phyloP scores from a whole-genome alignment of 257 asterid genomes.

The Euphrasia confusa region DNA sequence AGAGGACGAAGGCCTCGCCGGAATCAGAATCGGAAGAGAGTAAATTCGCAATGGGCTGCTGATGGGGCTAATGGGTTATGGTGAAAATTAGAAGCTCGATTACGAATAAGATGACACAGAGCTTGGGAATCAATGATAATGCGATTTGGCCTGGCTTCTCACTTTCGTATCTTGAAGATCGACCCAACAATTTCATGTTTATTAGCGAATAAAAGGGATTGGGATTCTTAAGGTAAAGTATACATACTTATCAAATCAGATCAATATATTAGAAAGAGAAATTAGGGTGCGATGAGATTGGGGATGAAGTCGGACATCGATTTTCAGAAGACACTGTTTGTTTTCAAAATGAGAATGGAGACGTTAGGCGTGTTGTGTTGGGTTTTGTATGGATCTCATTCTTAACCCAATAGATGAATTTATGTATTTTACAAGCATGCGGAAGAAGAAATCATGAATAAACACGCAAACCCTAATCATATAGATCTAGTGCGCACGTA shows the following conservation, averaged over 20 bases:
- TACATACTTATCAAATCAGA: too few relatives aligned
- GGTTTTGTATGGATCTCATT: too few relatives aligned
- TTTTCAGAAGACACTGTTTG: background rate
- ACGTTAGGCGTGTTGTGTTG: background rate
- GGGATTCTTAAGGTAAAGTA: too few relatives aligned
- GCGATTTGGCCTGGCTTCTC: background rate
- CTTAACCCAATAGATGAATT: too few relatives aligned
- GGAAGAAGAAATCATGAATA: too few relatives aligned
- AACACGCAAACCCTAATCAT: too few relatives aligned
- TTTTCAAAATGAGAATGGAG: constrained; percentile 4
- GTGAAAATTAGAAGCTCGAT: constrained; percentile 60
- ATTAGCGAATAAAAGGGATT: background rate
- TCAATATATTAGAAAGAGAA: too few relatives aligned
- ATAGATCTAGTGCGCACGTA: too few relatives aligned
- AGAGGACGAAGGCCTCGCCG: constrained; percentile 47
- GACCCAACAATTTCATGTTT: constrained; percentile 28
- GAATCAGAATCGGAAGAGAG: constrained; percentile 49
- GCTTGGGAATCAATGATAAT: constrained; percentile 44
- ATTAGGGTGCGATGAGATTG: background rate
- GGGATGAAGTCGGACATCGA: background rate
- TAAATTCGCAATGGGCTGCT: constrained; percentile 57
- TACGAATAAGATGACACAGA: constrained; percentile 56
- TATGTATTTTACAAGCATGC: too few relatives aligned
- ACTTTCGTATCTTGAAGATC: constrained; percentile 39
- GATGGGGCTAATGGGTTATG: constrained; percentile 49